Conservation (phyloP, 208 protist species). For the Herpetomonas muscarum region DNA sequence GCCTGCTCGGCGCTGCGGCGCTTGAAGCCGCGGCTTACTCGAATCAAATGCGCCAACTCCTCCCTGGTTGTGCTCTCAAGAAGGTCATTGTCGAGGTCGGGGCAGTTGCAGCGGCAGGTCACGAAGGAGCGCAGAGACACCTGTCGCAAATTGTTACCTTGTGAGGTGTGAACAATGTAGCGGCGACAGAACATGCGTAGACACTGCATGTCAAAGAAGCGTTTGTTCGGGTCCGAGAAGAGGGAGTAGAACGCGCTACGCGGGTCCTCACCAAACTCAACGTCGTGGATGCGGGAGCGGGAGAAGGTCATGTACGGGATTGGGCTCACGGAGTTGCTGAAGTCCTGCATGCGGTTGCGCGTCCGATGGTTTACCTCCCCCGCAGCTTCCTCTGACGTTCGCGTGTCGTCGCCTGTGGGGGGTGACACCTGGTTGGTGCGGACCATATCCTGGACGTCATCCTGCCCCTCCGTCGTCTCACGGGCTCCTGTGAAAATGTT, state of each 20-base stretch:
- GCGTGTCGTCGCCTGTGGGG: constrained; percentile 8
- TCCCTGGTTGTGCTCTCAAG: constrained; percentile 44
- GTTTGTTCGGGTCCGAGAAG: constrained; percentile 45
- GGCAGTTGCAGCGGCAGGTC: constrained; percentile 47
- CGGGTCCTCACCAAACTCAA: constrained; percentile 68
- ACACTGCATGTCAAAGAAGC: constrained; percentile 74
- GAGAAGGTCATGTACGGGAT: constrained; percentile 74
- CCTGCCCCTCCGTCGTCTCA: too few species aligned
- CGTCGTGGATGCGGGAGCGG: constrained; percentile 63
- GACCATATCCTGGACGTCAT: too few species aligned
- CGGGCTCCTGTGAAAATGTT: too few species aligned
- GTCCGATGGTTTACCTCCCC: constrained; percentile 14
- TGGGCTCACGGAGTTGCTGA: constrained; percentile 30
- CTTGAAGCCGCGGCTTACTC: constrained; percentile 55
- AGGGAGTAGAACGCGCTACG: constrained; percentile 52
- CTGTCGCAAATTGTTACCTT: constrained; percentile 63
- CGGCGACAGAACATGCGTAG: constrained; percentile 81
- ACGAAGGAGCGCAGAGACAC: constrained; percentile 67
- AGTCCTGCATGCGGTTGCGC: constrained; percentile 16
- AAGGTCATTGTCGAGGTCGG: constrained; percentile 48
- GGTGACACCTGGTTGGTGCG: constrained; percentile 5
- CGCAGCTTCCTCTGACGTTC: constrained; percentile 14
- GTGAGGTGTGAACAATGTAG: constrained; percentile 76
- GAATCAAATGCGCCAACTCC: constrained; percentile 61
- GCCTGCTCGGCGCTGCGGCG: constrained; percentile 22